phyloP scores from a whole-genome alignment of 2,329 filamentous ascomycete species.

The Didymella arachidicola region DNA sequence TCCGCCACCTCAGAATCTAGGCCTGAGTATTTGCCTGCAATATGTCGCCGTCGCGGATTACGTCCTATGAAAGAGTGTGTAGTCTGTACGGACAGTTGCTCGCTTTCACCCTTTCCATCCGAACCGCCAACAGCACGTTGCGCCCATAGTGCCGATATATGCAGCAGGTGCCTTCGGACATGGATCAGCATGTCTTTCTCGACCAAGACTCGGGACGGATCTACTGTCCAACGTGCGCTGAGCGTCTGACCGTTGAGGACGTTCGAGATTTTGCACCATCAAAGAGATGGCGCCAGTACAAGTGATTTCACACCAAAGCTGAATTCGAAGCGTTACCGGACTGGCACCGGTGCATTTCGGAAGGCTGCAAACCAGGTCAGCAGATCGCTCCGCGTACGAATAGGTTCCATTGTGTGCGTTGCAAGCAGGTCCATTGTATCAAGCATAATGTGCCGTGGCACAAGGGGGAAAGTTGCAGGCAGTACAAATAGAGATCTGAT shows the following conservation, averaged over 20 bases:
- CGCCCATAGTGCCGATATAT: slow-evolving; percentile 46
- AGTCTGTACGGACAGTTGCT: slow-evolving; percentile 46
- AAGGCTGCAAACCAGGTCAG: slow-evolving; percentile 62
- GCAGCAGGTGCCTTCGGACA: slow-evolving; percentile 47
- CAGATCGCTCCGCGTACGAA: slow-evolving; percentile 56
- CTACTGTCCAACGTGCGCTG: slow-evolving; percentile 59
- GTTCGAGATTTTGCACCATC: slow-evolving; percentile 57
- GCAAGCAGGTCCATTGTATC: slow-evolving; percentile 49
- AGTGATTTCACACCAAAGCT: slow-evolving; percentile 54
- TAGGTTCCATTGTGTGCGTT: slow-evolving; percentile 52
- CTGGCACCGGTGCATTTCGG: slow-evolving; percentile 62
- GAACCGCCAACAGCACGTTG: slow-evolving; percentile 46
- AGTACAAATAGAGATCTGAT: slow-evolving; percentile 49
- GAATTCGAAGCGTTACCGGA: slow-evolving; percentile 55
- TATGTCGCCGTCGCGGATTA: neutral
- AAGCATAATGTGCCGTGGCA: slow-evolving; percentile 51
- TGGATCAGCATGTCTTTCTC: slow-evolving; percentile 52
- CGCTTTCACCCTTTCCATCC: slow-evolving; percentile 42
- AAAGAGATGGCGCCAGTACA: slow-evolving; percentile 55
- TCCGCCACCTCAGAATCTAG: neutral
- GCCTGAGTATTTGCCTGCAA: neutral
- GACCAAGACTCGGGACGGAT: slow-evolving; percentile 56
- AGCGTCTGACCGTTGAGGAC: slow-evolving; percentile 54
- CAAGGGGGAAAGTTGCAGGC: slow-evolving; percentile 48
- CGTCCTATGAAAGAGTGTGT: slow-evolving; percentile 35